A percentile compares a stretch with the other conserved stretches of the same genome.
These are phyloP conservation scores for Rhodotorula sp. DNA, from an alignment of 1,284 basidiomycete genomes.

Conservation along the genomic window DNA sequence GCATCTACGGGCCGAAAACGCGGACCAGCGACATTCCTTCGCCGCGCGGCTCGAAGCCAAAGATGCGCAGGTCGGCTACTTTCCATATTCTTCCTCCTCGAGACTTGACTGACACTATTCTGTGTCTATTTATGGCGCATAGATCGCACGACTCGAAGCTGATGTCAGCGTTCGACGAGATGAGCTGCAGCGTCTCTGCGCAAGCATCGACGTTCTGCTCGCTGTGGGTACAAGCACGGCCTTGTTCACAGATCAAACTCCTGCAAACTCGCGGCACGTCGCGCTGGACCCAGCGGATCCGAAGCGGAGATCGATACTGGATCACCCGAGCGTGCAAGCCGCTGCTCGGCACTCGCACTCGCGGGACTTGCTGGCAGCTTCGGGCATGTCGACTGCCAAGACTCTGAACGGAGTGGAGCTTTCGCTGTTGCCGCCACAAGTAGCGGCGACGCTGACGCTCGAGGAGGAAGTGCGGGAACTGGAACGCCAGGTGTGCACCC, in stretches of 20 bases:
- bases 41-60: no score
- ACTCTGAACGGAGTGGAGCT: no score
- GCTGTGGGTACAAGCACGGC: neutral
- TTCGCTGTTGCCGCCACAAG: neutral
- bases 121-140: no score
- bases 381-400: no score
- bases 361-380: neutral
- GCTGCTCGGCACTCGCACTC: slow-evolving; percentile 1
- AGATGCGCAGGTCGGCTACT: no score
- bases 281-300: neutral
- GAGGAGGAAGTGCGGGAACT: slow-evolving; percentile 33
- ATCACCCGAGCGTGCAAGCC: neutral
- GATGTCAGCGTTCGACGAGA: neutral
- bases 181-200: neutral
- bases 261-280: no score
- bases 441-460: slow-evolving; percentile 4
- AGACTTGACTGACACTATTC: neutral
- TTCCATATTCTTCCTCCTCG: no score
- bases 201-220: neutral
- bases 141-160: neutral
- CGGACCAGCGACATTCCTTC: no score
- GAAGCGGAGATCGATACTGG: slow-evolving; percentile 1
- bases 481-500: slow-evolving; percentile 16
- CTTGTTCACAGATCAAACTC: no score
- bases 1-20: no score